Evolutionary conservation across 257 asterid species (phyloP), one percentile per base, ranked within the genome.

Genomic region (Ajuga chamaepitys): DNA sequence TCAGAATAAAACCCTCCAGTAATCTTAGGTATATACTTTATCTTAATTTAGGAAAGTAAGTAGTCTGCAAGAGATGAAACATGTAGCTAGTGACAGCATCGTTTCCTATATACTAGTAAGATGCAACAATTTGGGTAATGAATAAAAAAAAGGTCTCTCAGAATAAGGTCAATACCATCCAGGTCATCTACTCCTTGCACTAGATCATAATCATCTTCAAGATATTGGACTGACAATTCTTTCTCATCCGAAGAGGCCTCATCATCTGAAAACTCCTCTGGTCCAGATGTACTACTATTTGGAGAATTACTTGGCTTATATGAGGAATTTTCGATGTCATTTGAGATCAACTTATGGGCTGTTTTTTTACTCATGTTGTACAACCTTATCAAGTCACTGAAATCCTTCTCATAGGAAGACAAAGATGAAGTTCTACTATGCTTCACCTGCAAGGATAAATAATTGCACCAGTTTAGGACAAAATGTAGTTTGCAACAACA

Each of bases 131-230:
- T 35, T 62, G 50, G 64, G 11, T 12, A 25, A 44, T 51, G 41
- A 35, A 76, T 41, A n/a, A 58, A 67, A 30, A 9, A 40, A 68
- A 34, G 62, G 17, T 26, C n/a, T 17, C 58, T 16, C 51, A 42
- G 46, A 53, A 34, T 52, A 13, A 7, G 28, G 7, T 51, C 45
- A 58, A 74, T 82, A 85, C 96, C 94, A 67, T 88, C 96, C 35
- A 88, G 77, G 77, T 88, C 96, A 81, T 88, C 87, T 14, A 53
- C 88, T 52, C 78, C 88, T 64, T 59, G 82, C 59, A 78, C 63
- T 41, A 66, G 38, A 74, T 88, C 95, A 56, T 75, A 80, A 61
- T 82, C 96, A 75, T 83, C 96, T 83, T 85, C 96, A 53, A 88
- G 80, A 72, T 46, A 88, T 62, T 83, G 79, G 60, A 88, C 86